Evolutionary conservation across 352 stramenopile species (phyloP), one percentile per base, ranked within the genome.

Genomic region (Phytophthora multivora): DNA sequence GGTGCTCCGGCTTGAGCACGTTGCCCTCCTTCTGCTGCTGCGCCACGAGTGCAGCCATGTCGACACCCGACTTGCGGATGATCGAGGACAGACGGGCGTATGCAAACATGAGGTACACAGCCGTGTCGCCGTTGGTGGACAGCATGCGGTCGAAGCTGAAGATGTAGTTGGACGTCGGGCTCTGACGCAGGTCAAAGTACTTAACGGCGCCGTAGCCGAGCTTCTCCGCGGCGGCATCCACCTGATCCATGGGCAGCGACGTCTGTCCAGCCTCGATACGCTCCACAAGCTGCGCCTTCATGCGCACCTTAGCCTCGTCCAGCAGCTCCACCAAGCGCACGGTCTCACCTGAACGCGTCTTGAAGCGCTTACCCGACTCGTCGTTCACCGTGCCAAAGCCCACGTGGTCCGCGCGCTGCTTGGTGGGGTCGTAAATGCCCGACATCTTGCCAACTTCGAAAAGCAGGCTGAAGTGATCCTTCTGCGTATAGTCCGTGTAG

Each of bases 81-180:
- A 99, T 99, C 46, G 91, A 98, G 59, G 91, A 95, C 49, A 99
- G 83, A 49, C 98, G 93, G n/a, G 97, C 98, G 77, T 99, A 97
- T 25, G 96, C 95, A 80, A 99, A 99, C 74, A 99, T 88, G 40
- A 99, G 81, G 77, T 99, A 99, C 57, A 99, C 97, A 52, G 97
- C 98, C 43, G 98, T 99, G 81, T 99, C 98, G 23, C 98, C 98
- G 65, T 98, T 98, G 4, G 96, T 98, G 71, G 98, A 97, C 33
- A 99, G 89, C 98, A 99, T 99, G 61, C 93, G 87, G 85, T 99
- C 98, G 70, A 99, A 99, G 61, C 89, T 98, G 75, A 99, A 99
- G 51, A 97, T 90, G 83, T 99, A 99, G 73, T 99, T 98, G 55
- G 95, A 98, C 36, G 94, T 97, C 12, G 97, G 97, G 68, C 98